Conservation (phyloP, 768 basidiomycete species). For the Podaxis pistillaris region DNA sequence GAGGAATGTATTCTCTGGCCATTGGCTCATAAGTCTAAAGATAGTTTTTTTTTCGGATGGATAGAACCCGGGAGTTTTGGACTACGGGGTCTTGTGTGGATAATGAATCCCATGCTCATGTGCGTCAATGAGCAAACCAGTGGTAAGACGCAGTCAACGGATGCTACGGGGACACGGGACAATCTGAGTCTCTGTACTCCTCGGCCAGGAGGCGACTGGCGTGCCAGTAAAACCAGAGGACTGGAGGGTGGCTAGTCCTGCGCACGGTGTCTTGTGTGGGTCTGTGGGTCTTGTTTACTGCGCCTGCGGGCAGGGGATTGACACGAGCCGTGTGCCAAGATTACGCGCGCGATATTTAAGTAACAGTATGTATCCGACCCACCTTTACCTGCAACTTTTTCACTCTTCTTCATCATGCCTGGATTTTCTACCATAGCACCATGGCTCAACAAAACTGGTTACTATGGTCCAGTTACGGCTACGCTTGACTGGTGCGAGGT, state of each 20-base stretch:
- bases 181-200: neutral
- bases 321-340: neutral
- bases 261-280: neutral
- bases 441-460: slow-evolving; percentile 37
- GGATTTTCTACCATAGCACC: slow-evolving; percentile 34
- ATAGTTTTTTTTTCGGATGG: neutral
- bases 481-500: slow-evolving; percentile 79
- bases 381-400: slow-evolving; percentile 6
- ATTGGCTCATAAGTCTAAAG: neutral
- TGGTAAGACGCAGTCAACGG: neutral
- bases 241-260: neutral
- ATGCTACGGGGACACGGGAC: neutral
- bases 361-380: neutral
- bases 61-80: neutral
- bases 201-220: neutral
- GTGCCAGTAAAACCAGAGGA: neutral
- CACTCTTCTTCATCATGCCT: slow-evolving; percentile 24
- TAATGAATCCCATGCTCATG: neutral
- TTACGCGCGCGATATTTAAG: neutral
- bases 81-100: neutral
- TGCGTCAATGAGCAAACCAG: neutral
- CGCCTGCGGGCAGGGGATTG: neutral
- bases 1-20: neutral
- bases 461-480: slow-evolving; percentile 66
- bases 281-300: neutral